Conservation (phyloP, 2,329 filamentous ascomycete genomes). For the Emergomyces africanus region DNA sequence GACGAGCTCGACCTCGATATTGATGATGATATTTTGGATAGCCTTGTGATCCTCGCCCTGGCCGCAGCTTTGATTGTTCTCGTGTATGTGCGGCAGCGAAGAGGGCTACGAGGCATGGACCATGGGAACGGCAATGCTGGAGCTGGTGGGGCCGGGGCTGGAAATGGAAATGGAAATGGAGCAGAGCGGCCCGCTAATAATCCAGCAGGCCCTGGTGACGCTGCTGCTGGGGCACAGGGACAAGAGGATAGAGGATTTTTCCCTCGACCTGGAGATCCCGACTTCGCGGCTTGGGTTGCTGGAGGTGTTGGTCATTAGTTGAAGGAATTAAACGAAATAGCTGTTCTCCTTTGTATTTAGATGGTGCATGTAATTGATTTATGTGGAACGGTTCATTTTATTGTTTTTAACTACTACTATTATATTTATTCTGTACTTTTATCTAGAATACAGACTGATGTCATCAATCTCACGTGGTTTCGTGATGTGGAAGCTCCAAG, state of each 20-base stretch:
- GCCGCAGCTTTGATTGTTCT: conserved; percentile 62
- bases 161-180: conserved; percentile 17
- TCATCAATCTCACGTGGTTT: background rate
- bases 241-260: conserved; percentile 44
- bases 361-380: background rate
- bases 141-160: conserved; percentile 10
- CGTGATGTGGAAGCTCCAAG: no score
- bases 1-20: conserved; percentile 51
- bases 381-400: background rate
- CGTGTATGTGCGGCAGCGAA: conserved; percentile 66
- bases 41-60: conserved; percentile 67
- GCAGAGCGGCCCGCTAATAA: conserved; percentile 10
- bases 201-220: conserved; percentile 4
- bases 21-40: conserved; percentile 73
- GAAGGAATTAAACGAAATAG: background rate
- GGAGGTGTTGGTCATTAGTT: conserved; percentile 48
- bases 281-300: conserved; percentile 54
- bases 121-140: conserved; percentile 3
- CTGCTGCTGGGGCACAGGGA: conserved; percentile 14
- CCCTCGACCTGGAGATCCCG: conserved; percentile 53
- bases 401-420: background rate
- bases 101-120: conserved; percentile 41
- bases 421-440: background rate
- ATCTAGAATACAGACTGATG: background rate
- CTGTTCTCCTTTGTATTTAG: background rate